Conservation (phyloP, 345 rosid genomes). For the Trapa bicornis region DNA sequence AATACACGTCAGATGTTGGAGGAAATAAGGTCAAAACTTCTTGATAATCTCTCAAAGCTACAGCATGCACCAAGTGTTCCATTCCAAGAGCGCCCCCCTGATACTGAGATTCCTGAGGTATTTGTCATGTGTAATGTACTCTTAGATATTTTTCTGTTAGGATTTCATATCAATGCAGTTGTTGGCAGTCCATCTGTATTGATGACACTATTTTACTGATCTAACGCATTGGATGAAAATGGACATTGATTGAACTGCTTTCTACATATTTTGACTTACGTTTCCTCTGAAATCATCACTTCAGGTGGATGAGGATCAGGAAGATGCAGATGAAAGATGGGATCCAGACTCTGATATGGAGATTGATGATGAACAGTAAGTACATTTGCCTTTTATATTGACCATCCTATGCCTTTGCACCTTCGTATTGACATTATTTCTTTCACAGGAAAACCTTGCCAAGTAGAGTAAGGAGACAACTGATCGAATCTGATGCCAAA, state of each 20-base stretch:
- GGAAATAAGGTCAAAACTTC: conserved; percentile 67
- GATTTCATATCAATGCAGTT: background rate
- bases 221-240: background rate
- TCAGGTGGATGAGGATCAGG: conserved; percentile 72
- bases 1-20: conserved; percentile 67
- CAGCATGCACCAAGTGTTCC: conserved; percentile 97
- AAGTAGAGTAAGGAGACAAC: conserved; percentile 67
- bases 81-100: conserved; percentile 84
- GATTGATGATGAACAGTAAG: conserved; percentile 59
- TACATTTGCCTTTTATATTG: conserved; percentile 1
- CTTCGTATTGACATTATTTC: conserved; percentile 6
- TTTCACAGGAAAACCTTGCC: conserved; percentile 50
- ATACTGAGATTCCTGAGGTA: conserved; percentile 70
- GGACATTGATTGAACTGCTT: background rate
- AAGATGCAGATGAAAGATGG: conserved; percentile 73
- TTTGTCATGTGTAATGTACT: background rate
- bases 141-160: too few species aligned
- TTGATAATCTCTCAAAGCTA: conserved; percentile 79
- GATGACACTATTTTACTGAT: background rate
- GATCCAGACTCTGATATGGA: conserved; percentile 81
- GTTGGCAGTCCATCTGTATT: background rate
- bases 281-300: conserved; percentile 5
- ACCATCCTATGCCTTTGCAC: background rate
- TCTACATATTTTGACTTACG: background rate
- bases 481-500: conserved; percentile 46